These are phyloP conservation scores for Aspergillus japonicus DNA, from an alignment of 2,329 filamentous ascomycete species.

Conservation along the genomic window DNA sequence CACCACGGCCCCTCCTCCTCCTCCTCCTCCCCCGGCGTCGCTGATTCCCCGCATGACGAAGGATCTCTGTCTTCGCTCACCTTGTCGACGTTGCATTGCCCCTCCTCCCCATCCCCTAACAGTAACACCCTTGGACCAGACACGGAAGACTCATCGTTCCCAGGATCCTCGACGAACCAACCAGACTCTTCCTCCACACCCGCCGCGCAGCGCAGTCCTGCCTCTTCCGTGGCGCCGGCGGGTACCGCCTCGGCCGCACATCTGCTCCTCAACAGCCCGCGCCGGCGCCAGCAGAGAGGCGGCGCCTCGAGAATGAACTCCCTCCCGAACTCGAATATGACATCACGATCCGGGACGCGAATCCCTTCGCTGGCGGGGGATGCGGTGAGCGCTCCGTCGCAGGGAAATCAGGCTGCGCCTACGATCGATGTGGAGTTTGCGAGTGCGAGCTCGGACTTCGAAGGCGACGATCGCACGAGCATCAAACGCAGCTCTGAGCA, in stretches of 20 bases:
- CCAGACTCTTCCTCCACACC: conserved; percentile 14
- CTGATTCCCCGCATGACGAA: conserved; percentile 8
- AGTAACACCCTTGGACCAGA: conserved; percentile 18
- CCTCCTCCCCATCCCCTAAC: conserved; percentile 14
- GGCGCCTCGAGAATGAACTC: neutral
- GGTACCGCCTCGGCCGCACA: conserved; percentile 27
- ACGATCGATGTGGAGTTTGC: conserved; percentile 32
- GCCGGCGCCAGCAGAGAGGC: conserved; percentile 11
- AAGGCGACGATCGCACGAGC: conserved; percentile 26
- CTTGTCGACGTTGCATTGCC: conserved; percentile 10
- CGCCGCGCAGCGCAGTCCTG: conserved; percentile 11
- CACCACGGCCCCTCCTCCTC: conserved; percentile 4
- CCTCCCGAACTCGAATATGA: conserved; percentile 11
- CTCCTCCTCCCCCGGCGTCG: neutral
- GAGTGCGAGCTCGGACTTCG: conserved; percentile 19
- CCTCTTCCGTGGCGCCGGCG: conserved; percentile 22
- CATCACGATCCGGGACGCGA: conserved; percentile 14
- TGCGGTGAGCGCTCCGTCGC: conserved; percentile 13
- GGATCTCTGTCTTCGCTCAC: conserved; percentile 13
- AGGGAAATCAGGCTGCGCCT: conserved; percentile 11
- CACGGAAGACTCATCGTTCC: conserved; percentile 25
- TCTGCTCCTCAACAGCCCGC: conserved; percentile 20
- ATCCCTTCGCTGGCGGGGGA: conserved; percentile 15
- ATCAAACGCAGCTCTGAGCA: conserved; percentile 32
- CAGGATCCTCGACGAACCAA: conserved; percentile 18